These are phyloP conservation scores for Phoma herbarum DNA, from an alignment of 2,329 filamentous ascomycete genomes.

Conservation along the genomic window DNA sequence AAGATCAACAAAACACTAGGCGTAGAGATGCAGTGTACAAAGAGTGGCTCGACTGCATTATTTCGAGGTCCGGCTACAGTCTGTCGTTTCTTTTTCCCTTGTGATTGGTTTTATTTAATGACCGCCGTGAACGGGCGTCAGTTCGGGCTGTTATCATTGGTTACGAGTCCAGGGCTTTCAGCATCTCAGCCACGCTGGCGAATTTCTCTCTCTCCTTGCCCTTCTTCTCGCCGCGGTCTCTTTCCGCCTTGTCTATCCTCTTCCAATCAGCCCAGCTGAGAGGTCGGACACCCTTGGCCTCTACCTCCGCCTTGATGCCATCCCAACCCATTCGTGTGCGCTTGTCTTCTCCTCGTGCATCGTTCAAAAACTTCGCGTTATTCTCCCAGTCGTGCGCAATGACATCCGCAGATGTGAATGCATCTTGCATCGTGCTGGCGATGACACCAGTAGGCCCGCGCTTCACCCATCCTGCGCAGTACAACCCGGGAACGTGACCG, in stretches of 20 bases:
- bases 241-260: conserved; percentile 82
- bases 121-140: no score
- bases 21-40: no score
- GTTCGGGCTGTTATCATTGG: no score
- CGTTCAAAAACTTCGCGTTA: conserved; percentile 59
- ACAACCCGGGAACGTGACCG: conserved; percentile 73
- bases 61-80: no score
- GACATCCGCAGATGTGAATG: conserved; percentile 86
- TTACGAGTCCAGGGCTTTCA: conserved; percentile 54
- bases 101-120: no score
- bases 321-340: conserved; percentile 74
- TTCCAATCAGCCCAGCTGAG: conserved; percentile 89
- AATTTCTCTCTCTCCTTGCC: conserved; percentile 84
- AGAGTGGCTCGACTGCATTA: no score
- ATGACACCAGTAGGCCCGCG: conserved; percentile 94
- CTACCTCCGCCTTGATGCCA: conserved; percentile 70
- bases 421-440: conserved; percentile 93
- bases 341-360: conserved; percentile 40
- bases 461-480: conserved; percentile 97
- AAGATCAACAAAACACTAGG: no score
- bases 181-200: conserved; percentile 65
- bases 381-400: conserved; percentile 79
- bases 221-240: conserved; percentile 66
- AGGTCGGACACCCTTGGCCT: conserved; percentile 64
- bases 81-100: no score